Percentiles rank a stretch among this genome's conserved stretches.
Evolutionary conservation across 768 basidiomycete genomes (phyloP).

Genomic region (Obba rivulosa): DNA sequence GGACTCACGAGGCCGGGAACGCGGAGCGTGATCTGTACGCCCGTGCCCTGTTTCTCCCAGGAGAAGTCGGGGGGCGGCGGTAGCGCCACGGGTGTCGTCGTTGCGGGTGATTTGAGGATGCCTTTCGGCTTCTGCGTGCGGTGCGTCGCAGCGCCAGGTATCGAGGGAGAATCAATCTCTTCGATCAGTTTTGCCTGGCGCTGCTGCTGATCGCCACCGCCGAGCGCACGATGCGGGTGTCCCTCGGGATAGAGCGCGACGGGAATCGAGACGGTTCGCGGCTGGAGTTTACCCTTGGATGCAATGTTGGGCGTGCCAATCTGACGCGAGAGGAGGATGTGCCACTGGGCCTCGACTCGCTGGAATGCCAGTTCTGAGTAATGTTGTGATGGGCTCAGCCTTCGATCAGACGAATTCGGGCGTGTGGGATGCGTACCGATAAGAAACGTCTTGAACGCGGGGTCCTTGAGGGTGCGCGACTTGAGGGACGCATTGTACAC

Average conservation of each 20-base stretch:
- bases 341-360: constrained; percentile 57
- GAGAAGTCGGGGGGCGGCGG: constrained; percentile 18
- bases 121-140: constrained; percentile 27
- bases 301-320: constrained; percentile 73
- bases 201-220: constrained; percentile 1
- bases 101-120: constrained; percentile 33
- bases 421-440: constrained; percentile 42
- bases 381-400: background rate
- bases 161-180: constrained; percentile 26
- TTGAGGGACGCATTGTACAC: constrained; percentile 58
- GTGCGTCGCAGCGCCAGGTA: constrained; percentile 9
- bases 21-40: constrained; percentile 39
- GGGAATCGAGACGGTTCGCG: constrained; percentile 56
- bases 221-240: constrained; percentile 14
- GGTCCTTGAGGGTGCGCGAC: constrained; percentile 51
- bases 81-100: background rate
- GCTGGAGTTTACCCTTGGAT: constrained; percentile 63
- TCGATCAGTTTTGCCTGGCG: constrained; percentile 39
- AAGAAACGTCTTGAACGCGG: constrained; percentile 64
- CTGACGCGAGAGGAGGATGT: constrained; percentile 57
- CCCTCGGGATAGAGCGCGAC: constrained; percentile 30
- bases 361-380: constrained; percentile 63
- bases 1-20: constrained; percentile 57
- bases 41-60: constrained; percentile 52
- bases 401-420: background rate